Evolutionary conservation across 768 basidiomycete genomes (phyloP), one percentile per base, ranked within the genome.

Genomic region (Calocera cornea): DNA sequence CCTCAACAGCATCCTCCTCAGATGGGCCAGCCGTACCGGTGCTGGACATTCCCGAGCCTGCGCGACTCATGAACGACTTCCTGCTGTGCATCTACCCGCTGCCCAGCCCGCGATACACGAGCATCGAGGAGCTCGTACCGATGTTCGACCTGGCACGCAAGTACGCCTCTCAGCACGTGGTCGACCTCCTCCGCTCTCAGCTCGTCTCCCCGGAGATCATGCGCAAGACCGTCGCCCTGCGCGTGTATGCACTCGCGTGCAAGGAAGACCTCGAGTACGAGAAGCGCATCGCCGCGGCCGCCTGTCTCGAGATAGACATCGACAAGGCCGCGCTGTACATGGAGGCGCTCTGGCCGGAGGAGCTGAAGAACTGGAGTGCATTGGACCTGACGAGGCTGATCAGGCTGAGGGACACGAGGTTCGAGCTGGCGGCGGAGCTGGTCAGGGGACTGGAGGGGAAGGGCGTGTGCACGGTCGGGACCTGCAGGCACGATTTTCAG

Each of bases 291-390:
- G 54, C 54, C 54, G 54, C 54, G 2, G 54, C 54, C 14, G 54
- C 54, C 2, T 60, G 54, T 19, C 54, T 60, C 27, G 54, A 60
- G 24, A 31, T 31, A 10, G 54, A 60, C 31, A 60, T 60, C 54
- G 54, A 60, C 54, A 60, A 60, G 31, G 54, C 54, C 31, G 54
- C 54, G 27, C 54, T 29, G 54, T 60, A 60, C 22, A 60, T 60
- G 54, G 54, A 60, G 27, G 54, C 54, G 54, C 54, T 60, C 14
- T 60, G 54, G 54, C 54, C 54, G 7, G 24, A 27, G 16, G 54
- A 60, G 54, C 54, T 60, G 54, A 2, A 19, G 54, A 27, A 60
- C 54, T 60, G 54, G 54, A 60, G 54, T 27, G 54, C 54, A 10
- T 22, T 60, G 31, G 54, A 60, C 54, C 54, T 60, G 27, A 60